These are phyloP conservation scores for Gremmenia infestans DNA, from an alignment of 2,329 filamentous ascomycete genomes.

Conservation along the genomic window DNA sequence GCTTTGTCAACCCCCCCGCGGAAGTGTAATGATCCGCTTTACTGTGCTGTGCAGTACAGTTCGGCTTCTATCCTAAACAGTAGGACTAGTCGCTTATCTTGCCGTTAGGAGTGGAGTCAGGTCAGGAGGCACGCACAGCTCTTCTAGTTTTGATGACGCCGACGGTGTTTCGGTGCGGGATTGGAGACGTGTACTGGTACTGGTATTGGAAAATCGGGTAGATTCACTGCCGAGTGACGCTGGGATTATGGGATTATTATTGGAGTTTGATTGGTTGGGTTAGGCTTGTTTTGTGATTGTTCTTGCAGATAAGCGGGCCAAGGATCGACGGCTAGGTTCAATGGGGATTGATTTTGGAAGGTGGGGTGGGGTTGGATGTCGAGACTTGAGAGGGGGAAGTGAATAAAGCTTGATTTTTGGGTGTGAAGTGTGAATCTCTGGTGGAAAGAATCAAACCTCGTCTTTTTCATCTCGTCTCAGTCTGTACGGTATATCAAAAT, in stretches of 20 bases:
- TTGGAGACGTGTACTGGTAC: not conserved
- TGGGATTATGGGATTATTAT: not conserved
- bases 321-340: constrained; percentile 4
- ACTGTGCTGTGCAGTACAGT: not conserved
- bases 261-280: not conserved
- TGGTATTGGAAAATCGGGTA: not conserved
- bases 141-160: not conserved
- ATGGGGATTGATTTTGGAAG: not conserved
- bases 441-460: no score
- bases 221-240: not conserved
- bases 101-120: not conserved
- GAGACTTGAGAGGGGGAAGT: not conserved
- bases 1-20: not conserved
- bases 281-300: not conserved
- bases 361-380: not conserved
- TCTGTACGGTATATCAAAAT: not conserved
- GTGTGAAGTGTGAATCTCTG: not conserved
- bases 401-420: not conserved
- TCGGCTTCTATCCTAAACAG: not conserved
- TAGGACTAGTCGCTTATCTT: not conserved
- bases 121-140: not conserved
- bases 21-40: not conserved
- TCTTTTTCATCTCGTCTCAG: not conserved
- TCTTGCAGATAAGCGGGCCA: not conserved
- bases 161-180: not conserved